A percentile compares a stretch with the other conserved stretches of the same genome.
Evolutionary conservation across 1,139 yeast species (phyloP).

Genomic region (Sugiyamaella japonica): DNA sequence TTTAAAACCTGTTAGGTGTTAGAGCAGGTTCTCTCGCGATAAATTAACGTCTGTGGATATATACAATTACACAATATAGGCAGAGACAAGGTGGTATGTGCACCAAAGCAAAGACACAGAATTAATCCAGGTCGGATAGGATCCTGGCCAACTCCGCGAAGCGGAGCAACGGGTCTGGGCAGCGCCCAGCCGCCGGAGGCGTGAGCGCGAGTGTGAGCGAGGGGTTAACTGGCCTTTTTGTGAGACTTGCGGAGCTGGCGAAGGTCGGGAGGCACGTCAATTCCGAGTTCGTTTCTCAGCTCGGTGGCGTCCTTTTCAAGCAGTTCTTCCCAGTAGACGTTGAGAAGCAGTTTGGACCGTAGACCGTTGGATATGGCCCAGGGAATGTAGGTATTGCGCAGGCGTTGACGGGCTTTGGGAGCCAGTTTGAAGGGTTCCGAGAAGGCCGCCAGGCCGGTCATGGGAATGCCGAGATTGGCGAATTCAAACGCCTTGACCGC

Average conservation of each 20-base stretch:
- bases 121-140: too few relatives aligned
- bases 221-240: too few relatives aligned
- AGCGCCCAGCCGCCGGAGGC: constrained; percentile 7
- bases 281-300: constrained; percentile 66
- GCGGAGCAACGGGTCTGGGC: constrained; percentile 2
- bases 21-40: too few relatives aligned
- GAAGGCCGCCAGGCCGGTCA: constrained; percentile 90
- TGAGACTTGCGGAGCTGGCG: constrained; percentile 55
- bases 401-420: constrained; percentile 51
- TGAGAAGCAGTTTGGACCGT: constrained; percentile 72
- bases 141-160: too few relatives aligned
- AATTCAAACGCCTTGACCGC: constrained; percentile 91
- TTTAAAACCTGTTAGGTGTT: too few relatives aligned
- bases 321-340: constrained; percentile 90
- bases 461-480: constrained; percentile 89
- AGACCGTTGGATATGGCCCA: constrained; percentile 85
- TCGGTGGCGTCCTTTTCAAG: constrained; percentile 72
- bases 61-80: too few relatives aligned
- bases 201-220: too few relatives aligned
- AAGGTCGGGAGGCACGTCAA: constrained; percentile 77
- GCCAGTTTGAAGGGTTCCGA: constrained; percentile 80
- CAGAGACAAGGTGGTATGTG: too few relatives aligned
- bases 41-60: too few relatives aligned
- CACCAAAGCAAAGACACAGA: too few relatives aligned
- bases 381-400: constrained; percentile 67